Evolutionary conservation across 1,284 basidiomycete genomes (phyloP), one percentile per base, ranked within the genome.

Genomic region (Mycosarcoma maydis): DNA sequence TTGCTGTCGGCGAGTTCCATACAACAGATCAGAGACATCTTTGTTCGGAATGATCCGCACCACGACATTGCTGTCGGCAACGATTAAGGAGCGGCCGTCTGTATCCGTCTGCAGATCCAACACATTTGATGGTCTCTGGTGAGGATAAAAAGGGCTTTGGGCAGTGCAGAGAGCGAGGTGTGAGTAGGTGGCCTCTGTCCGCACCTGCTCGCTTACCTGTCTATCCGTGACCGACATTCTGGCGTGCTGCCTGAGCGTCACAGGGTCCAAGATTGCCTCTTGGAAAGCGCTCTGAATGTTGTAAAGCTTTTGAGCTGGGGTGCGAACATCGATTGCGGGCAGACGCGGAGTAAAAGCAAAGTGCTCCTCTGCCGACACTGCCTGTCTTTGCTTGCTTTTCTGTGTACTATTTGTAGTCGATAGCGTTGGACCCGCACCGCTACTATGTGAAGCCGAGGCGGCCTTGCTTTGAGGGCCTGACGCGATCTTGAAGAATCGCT

Each of bases 401-500:
- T 20, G 10, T 9, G n/a, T 17, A n/a, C 20, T 29, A 14, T 29
- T 36, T n/a, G n/a, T 20, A 2, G n/a, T 24, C 37, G 29, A 41
- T 23, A 29, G 27, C 7, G 34, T 24, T 16, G 40, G n/a, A 17
- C 14, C 33, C 7, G 39, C 8, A 6, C 33, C 30, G 32, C 20
- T 38, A 10, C 9, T 19, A 3, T 3, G 38, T 6, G 17, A 2
- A 1, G 2, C n/a, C 33, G 33, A n/a, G 2, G 36, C 3, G 22
- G 29, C 3, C 19, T 34, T 29, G 27, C 27, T 29, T 6, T 13
- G 6, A 13, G 53, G 19, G 16, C 64, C 53, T 17, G 56, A 40
- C 3, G 46, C 16, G 30, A 62, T 57, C 67, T 56, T 66, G 68
- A 72, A 72, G 51, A 72, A 72, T 4, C 68, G 50, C 22, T 62